phyloP scores from a whole-genome alignment of 305 asterid genomes.

The Lippia alba region DNA sequence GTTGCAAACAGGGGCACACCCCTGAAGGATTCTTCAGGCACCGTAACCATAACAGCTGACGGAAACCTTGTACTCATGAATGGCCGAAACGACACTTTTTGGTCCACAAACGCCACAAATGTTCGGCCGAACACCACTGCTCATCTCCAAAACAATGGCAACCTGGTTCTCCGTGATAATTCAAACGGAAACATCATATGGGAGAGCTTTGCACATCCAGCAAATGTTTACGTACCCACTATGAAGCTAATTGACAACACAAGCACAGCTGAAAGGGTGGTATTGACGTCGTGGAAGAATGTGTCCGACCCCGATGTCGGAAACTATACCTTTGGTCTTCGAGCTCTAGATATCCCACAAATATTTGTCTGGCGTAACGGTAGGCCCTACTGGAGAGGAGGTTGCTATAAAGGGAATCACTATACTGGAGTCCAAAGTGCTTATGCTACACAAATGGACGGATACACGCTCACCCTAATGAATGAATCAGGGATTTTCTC shows the following conservation, averaged over 20 bases:
- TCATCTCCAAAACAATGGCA: conserved; percentile 46
- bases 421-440: conserved; percentile 38
- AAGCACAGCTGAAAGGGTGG: conserved; percentile 31
- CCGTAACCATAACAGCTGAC: conserved; percentile 24
- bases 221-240: conserved; percentile 31
- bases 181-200: conserved; percentile 36
- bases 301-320: conserved; percentile 39
- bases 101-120: conserved; percentile 35
- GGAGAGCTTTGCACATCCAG: conserved; percentile 46
- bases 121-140: conserved; percentile 8
- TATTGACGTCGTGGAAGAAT: conserved; percentile 41
- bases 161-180: conserved; percentile 42
- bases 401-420: conserved; percentile 49
- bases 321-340: conserved; percentile 40
- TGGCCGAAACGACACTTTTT: conserved; percentile 27
- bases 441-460: conserved; percentile 35
- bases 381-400: conserved; percentile 47
- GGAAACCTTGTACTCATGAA: conserved; percentile 33
- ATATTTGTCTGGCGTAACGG: conserved; percentile 37
- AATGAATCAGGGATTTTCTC: conserved; percentile 35
- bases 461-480: conserved; percentile 34
- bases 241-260: conserved; percentile 36
- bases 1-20: conserved; percentile 42
- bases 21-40: conserved; percentile 37
- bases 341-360: conserved; percentile 26